Conservation (phyloP, 352 stramenopile species). For the Pythium grandisporangium region DNA sequence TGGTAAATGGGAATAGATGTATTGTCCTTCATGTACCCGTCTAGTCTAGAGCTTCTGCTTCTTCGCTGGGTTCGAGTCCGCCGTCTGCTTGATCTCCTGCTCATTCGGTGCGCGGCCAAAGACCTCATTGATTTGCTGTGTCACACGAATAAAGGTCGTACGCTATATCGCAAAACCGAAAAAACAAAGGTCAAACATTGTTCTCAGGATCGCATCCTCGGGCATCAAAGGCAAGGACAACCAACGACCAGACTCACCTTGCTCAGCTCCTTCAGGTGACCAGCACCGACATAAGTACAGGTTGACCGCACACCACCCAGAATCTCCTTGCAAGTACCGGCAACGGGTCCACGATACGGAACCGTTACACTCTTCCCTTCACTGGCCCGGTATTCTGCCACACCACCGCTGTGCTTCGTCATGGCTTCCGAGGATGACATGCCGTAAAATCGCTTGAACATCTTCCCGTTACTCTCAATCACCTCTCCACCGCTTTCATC, state of each 20-base stretch:
- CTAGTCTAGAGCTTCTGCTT: slow-evolving; percentile 56
- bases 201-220: no score
- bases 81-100: slow-evolving; percentile 41
- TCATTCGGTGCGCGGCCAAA: slow-evolving; percentile 80
- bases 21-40: no score
- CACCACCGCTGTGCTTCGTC: slow-evolving; percentile 87
- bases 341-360: slow-evolving; percentile 76
- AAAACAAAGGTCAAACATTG: no score
- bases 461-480: slow-evolving; percentile 53
- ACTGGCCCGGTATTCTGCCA: slow-evolving; percentile 87
- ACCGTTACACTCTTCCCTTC: slow-evolving; percentile 91
- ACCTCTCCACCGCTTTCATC: slow-evolving; percentile 86
- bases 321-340: slow-evolving; percentile 81
- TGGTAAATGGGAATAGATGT: no score
- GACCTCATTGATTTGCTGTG: slow-evolving; percentile 89
- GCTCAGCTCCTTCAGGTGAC: slow-evolving; percentile 86
- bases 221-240: not conserved
- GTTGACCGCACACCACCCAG: slow-evolving; percentile 88
- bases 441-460: slow-evolving; percentile 90
- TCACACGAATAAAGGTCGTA: slow-evolving; percentile 91
- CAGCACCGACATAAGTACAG: slow-evolving; percentile 90
- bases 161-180: slow-evolving; percentile 39
- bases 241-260: slow-evolving; percentile 56
- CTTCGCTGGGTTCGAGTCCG: slow-evolving; percentile 18
- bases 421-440: slow-evolving; percentile 90